These are phyloP conservation scores for Phytophthora gonapodyides DNA, from an alignment of 352 stramenopile species.

Conservation along the genomic window DNA sequence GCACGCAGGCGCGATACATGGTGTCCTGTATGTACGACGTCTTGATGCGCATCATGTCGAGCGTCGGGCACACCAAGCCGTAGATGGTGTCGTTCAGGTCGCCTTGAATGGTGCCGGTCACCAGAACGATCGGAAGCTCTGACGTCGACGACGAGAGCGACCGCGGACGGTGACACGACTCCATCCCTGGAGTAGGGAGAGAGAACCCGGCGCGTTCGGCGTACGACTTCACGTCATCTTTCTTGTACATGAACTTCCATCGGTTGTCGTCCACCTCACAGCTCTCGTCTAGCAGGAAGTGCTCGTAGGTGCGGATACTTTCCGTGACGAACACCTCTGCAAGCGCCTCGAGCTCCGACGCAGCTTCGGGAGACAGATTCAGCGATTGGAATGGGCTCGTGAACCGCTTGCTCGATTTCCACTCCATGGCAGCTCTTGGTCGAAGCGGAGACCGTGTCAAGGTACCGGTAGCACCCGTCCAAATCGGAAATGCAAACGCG, in stretches of 20 bases:
- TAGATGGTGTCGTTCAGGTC: constrained; percentile 49
- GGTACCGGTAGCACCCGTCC: not conserved
- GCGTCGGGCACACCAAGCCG: constrained; percentile 35
- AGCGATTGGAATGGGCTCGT: constrained; percentile 37
- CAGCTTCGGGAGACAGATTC: constrained; percentile 28
- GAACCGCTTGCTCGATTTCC: constrained; percentile 30
- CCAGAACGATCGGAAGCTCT: constrained; percentile 37
- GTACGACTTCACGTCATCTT: constrained; percentile 41
- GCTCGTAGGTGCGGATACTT: constrained; percentile 39
- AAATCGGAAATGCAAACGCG: constrained; percentile 19
- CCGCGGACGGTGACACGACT: constrained; percentile 10
- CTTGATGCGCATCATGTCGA: constrained; percentile 45
- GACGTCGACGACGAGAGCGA: constrained; percentile 21
- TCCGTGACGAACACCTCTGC: constrained; percentile 36
- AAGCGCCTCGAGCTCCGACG: constrained; percentile 36
- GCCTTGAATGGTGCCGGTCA: constrained; percentile 39
- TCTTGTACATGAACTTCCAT: constrained; percentile 51
- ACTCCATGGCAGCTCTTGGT: constrained; percentile 18
- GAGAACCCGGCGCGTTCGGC: constrained; percentile 25
- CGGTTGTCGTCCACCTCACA: constrained; percentile 25
- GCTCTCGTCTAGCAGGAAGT: constrained; percentile 28
- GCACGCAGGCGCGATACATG: constrained; percentile 31
- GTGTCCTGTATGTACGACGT: constrained; percentile 41
- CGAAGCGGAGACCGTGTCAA: constrained; percentile 1
- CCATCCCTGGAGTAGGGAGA: not conserved